Percentiles rank a stretch among this genome's conserved stretches.
phyloP scores from a whole-genome alignment of 1,284 basidiomycete genomes.

The Puccinia polysora region DNA sequence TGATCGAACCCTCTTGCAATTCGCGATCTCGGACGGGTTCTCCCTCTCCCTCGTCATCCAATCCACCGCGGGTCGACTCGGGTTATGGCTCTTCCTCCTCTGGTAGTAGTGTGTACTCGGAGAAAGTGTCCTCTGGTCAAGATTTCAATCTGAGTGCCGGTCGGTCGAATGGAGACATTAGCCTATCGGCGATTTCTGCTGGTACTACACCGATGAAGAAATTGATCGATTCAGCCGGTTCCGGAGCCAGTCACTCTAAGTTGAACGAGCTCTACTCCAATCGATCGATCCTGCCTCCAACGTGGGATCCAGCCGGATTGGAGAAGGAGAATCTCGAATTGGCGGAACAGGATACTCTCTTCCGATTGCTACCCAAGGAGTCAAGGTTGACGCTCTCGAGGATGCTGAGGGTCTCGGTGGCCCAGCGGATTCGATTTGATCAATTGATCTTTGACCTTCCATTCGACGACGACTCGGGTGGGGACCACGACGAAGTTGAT shows the following conservation, averaged over 20 bases:
- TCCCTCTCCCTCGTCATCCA: no score
- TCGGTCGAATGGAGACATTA: no score
- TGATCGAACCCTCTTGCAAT: background rate
- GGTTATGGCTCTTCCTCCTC: constrained; percentile 1
- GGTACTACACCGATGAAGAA: no score
- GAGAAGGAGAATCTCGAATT: background rate
- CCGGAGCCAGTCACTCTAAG: background rate
- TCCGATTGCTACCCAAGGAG: constrained; percentile 23
- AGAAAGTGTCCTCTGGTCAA: background rate
- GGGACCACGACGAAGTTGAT: background rate
- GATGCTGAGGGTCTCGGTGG: constrained; percentile 20
- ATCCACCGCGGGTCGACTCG: background rate
- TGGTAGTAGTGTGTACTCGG: background rate
- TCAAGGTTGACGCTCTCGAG: background rate
- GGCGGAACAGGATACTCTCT: constrained; percentile 11
- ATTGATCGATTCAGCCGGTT: background rate
- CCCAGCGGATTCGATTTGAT: background rate
- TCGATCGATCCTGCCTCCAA: background rate
- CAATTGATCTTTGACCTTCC: background rate
- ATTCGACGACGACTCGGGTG: background rate
- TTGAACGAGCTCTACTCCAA: background rate
- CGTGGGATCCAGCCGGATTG: background rate
- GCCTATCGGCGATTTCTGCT: no score
- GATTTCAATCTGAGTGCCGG: background rate
- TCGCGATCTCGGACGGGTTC: background rate